Evolutionary conservation across 441 rosid species (phyloP).

Genomic region (Lepidium campestre): DNA sequence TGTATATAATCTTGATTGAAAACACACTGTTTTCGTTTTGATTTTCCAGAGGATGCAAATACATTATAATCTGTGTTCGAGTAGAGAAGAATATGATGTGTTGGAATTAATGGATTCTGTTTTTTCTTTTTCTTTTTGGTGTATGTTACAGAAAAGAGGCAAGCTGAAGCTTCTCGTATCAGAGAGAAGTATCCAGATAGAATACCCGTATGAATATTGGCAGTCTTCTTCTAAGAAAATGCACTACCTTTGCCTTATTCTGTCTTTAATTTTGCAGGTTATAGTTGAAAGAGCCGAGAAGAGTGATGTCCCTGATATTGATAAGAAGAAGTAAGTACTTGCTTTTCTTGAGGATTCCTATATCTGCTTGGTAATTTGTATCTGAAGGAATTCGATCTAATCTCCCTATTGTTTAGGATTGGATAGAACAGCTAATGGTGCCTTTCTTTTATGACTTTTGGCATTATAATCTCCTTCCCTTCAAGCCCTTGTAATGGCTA

Average conservation of each 20-base stretch:
- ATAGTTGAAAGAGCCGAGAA: slow-evolving; percentile 19
- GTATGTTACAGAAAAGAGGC: slow-evolving; percentile 44
- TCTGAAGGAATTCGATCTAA: not conserved
- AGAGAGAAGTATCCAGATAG: slow-evolving; percentile 61
- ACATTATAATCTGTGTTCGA: not conserved
- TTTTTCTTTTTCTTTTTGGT: not conserved
- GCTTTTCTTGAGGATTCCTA: not conserved
- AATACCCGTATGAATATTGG: slow-evolving; percentile 41
- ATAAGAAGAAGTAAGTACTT: slow-evolving; percentile 21
- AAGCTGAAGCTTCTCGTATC: slow-evolving; percentile 50
- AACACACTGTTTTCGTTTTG: not conserved
- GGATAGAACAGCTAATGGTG: not conserved
- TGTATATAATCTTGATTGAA: not conserved
- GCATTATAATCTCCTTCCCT: not conserved
- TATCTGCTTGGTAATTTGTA: no score
- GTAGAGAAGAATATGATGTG: not conserved
- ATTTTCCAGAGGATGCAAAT: not conserved
- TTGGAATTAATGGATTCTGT: not conserved
- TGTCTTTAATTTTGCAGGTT: not conserved
- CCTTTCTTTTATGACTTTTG: not conserved
- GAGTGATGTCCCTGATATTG: slow-evolving; percentile 28
- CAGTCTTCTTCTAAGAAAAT: not conserved
- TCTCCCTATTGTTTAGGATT: not conserved
- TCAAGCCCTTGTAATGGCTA: not conserved
- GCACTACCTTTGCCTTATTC: not conserved